These are phyloP conservation scores for Harrya chromipes DNA, from an alignment of 768 basidiomycete genomes.

Conservation along the genomic window DNA sequence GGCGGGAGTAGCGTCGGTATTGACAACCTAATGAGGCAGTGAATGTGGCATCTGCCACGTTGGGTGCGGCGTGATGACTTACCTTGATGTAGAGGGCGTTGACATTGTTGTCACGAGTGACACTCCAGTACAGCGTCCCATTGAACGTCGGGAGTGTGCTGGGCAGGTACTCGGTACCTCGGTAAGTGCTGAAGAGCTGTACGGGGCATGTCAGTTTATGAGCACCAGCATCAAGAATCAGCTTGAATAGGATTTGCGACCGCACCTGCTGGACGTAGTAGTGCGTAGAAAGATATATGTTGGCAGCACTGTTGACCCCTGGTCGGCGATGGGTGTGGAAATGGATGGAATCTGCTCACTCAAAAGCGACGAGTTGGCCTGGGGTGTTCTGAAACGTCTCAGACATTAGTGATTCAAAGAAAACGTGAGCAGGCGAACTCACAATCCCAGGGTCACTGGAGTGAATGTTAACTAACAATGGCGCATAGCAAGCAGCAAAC, in stretches of 20 bases:
- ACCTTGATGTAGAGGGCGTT: slow-evolving; percentile 56
- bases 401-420: neutral
- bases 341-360: slow-evolving; percentile 37
- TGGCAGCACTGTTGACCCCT: slow-evolving; percentile 37
- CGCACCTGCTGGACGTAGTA: slow-evolving; percentile 58
- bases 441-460: slow-evolving; percentile 43
- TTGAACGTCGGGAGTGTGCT: slow-evolving; percentile 49
- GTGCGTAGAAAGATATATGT: slow-evolving; percentile 54
- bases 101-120: slow-evolving; percentile 29
- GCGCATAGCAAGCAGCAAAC: slow-evolving; percentile 58
- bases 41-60: neutral
- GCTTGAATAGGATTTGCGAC: neutral
- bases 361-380: slow-evolving; percentile 48
- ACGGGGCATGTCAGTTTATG: neutral
- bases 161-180: slow-evolving; percentile 58
- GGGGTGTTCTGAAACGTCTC: slow-evolving; percentile 36
- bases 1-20: slow-evolving; percentile 40
- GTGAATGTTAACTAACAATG: slow-evolving; percentile 49
- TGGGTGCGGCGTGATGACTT: neutral
- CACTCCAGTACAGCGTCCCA: slow-evolving; percentile 62
- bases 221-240: neutral
- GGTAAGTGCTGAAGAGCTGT: slow-evolving; percentile 60
- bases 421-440: slow-evolving; percentile 31
- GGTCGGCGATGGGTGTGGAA: neutral
- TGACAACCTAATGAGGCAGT: slow-evolving; percentile 44